Base-by-base conservation (phyloP, 208 protist genomes). In the Kentomonas sorsogonicus region DNA sequence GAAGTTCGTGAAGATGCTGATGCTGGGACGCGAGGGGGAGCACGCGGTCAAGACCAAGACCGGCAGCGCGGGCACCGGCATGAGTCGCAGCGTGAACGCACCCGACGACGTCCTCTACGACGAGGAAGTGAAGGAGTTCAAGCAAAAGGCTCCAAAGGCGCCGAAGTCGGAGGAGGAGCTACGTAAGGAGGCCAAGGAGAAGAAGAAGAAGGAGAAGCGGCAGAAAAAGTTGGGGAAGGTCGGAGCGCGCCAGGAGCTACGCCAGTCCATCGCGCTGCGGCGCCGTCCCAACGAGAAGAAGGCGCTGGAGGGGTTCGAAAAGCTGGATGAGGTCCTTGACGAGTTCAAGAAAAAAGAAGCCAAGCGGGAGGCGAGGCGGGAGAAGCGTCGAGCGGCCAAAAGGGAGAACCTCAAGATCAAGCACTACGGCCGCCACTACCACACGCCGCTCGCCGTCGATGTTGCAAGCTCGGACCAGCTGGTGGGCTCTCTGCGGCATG, bases 341-440 rank as follows among this genome's bases (percentile, higher is more conserved):
- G 60, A 70, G 54, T 54, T 53, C 30, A 33, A 76, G 66, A n/a
- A n/a, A n/a, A n/a, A n/a, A n/a, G n/a, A n/a, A n/a, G 53, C 59
- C 22, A 71, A 72, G 57, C 77, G 66, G 1, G 78, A 74, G n/a
- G 63, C 31, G 16, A 58, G 61, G 10, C 61, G 69, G 18, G 54
- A 63, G 38, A 59, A 68, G 57, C 79, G 83, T n/a, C 78, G 77
- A 15, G 46, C 55, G n/a, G 64, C 67, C 18, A 87, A 81, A 45
- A 83, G 83, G 59, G 82, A 55, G 18, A 78, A 84, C 25, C 50
- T 86, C 22, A 43, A 58, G 27, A 53, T 92, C 31, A 91, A 94
- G 70, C 75, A 81, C 69, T 94, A 85, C 72, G 88, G 88, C 26
- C 77, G 88, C 16, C 66, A 94, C 58, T 82, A 94, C 63, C 77